Evolutionary conservation across 2,329 filamentous ascomycete genomes (phyloP), one percentile per base, ranked within the genome.

Genomic region (Fusarium algeriense): DNA sequence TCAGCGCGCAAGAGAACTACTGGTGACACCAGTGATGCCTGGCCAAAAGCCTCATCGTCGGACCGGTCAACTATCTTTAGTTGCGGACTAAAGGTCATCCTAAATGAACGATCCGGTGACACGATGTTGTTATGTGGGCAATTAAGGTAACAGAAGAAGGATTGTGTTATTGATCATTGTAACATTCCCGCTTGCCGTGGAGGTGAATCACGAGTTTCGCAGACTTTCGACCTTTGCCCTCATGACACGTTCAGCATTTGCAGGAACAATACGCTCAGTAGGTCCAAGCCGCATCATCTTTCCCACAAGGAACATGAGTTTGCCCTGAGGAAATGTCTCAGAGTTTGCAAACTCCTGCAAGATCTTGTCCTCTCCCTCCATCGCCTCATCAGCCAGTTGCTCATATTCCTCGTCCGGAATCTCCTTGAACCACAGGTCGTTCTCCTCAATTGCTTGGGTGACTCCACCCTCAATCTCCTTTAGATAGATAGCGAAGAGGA

Each of bases 281-380:
- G 83, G 83, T 0, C 87, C 88, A 3, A 84, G 73, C 7, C 83
- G 81, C 80, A 90, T 85, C 85, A 90, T 87, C 78, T 85, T 87
- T 23, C 88, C 88, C 8, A 90, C 85, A 4, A 90, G 80, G 71
- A 85, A 89, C 87, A 89, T 89, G 48, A 90, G 82, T 79, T 89
- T 90, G 1, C 88, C 88, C 62, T 86, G 82, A 0, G 87, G 88
- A 63, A 85, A 87, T 54, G 80, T 81, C 41, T 81, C 80, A 57
- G 82, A 83, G 37, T 76, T 68, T 40, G 79, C 64, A 66, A 89
- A 88, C 71, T 85, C 83, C 46, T 73, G 75, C 59, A 89, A 67
- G 2, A 87, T 79, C 63, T 82, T 81, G 1, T 85, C 81, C 70
- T 89, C 85, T 2, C 82, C 84, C 28, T 81, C 77, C 9, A 87